Base-by-base conservation (phyloP, 306 rosid species). In the Rubus idaeus region DNA sequence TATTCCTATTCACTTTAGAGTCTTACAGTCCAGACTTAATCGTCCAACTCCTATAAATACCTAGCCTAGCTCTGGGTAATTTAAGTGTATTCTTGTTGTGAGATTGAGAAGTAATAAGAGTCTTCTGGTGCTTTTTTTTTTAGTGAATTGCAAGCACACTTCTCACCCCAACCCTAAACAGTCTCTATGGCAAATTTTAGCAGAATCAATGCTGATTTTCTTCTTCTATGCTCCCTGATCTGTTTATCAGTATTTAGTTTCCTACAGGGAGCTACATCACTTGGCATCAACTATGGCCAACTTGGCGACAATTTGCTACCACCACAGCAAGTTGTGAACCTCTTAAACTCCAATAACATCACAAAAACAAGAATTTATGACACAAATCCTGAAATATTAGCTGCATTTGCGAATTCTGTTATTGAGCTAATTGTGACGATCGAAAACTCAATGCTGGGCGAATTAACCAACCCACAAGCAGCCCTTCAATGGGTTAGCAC, bases 281-380 rank as follows among this genome's bases (percentile, higher is more conserved):
- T 94, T 42, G 98, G 98, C 9, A 89, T 94, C 80, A 91, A 94
- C 80, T 94, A 94, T 66, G 98, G 98, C 14, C 98, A 94, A 81
- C 81, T 94, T 37, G 98, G 84, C 6, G 82, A 94, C 78, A 89
- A 94, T 79, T 80, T 94, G 75, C 98, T 91, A 0, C 78, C 78
- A 6, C 98, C 98, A 0, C 87, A 87, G 9, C 84, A 89, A 74
- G 98, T 90, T 42, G 76, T 94, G 0, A 90, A 84, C 17, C 77
- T 94, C 41, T 63, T 94, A 77, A 91, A 85, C 76, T 73, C 98
- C 39, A 81, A 87, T 0, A 85, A 65, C 71, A 50, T 94, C 74
- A 89, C 93, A 53, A 94, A 89, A 77, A 84, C 92, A 42, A 86
- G 97, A 89, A 94, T 94, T 8, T 94, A 94, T 10, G 98, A 91